Evolutionary conservation across 257 asterid species (phyloP), one percentile per base, ranked within the genome.

Genomic region (Capsicum rhomboideum): DNA sequence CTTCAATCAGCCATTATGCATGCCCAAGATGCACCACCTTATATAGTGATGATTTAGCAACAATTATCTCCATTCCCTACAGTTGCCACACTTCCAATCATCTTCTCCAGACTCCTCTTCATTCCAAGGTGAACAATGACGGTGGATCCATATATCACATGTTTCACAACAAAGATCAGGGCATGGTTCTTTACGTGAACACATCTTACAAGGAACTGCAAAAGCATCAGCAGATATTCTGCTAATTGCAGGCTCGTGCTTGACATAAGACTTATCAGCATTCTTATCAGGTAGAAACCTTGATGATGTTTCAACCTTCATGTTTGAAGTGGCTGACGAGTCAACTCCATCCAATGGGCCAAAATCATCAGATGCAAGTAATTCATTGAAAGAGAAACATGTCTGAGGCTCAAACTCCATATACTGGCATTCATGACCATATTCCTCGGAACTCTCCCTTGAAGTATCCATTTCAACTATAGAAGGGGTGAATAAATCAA

Each of bases 331-430:
- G 75, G 79, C 90, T 0, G 85, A 77, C 50, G 61, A 75, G 42
- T 75, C 80, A 26, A 84, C 83, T 75, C 53, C 78, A 80, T 85
- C 78, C 50, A 77, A 80, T 66, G 86, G 71, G 59, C 83, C 90
- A 84, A 84, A 86, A 44, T 85, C 94, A 84, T 90, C 92, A 23
- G 93, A 79, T 85, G 86, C 90, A 83, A 90, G 94, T 85, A 95
- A 77, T 86, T 93, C 98, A 17, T 92, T 86, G 86, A 92, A 91
- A 72, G 96, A 92, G 87, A 95, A 92, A 83, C 91, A 93, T 10
- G 97, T 95, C 91, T 93, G 97, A 61, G 98, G 98, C 84, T 95
- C 98, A 54, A 95, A 93, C 53, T 90, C 97, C 91, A 88, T 86
- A 78, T 91, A 91, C 74, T 91, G 93, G 42, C 83, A 86, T 74